phyloP scores from a whole-genome alignment of 2,329 filamentous ascomycete species.

The Microcyclospora pomicola region DNA sequence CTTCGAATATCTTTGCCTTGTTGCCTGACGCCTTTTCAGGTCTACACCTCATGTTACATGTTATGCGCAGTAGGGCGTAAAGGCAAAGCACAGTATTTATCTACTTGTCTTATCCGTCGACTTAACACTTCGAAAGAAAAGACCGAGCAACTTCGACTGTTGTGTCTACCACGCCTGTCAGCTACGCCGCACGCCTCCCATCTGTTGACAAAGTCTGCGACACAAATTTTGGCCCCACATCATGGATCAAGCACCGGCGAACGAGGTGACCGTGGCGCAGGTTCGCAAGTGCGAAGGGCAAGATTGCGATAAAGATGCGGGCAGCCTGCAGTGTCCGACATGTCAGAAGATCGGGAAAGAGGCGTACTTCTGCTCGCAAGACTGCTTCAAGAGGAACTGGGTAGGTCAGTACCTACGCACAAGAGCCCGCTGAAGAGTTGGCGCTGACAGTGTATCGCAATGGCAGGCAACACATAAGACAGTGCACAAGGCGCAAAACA shows the following conservation, averaged over 20 bases:
- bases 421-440: background rate
- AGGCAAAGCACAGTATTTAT: too few relatives aligned
- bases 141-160: too few relatives aligned
- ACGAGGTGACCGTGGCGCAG: constrained; percentile 22
- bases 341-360: constrained; percentile 83
- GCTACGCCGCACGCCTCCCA: too few relatives aligned
- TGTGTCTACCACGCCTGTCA: too few relatives aligned
- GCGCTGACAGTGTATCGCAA: background rate
- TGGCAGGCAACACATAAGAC: constrained; percentile 55
- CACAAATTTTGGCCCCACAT: background rate
- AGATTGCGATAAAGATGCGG: constrained; percentile 78
- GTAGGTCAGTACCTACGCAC: constrained; percentile 38
- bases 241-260: constrained; percentile 21
- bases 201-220: background rate
- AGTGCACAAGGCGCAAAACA: constrained; percentile 68
- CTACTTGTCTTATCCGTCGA: too few relatives aligned
- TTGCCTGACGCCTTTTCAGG: too few relatives aligned
- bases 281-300: constrained; percentile 64
- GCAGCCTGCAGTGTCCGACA: constrained; percentile 80
- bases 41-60: too few relatives aligned
- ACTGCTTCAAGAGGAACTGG: constrained; percentile 99
- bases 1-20: too few relatives aligned
- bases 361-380: constrained; percentile 94
- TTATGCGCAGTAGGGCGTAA: too few relatives aligned
- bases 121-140: too few relatives aligned